Base-by-base conservation (phyloP, 176 grass and related monocot genomes). In the Zea luxurians region DNA sequence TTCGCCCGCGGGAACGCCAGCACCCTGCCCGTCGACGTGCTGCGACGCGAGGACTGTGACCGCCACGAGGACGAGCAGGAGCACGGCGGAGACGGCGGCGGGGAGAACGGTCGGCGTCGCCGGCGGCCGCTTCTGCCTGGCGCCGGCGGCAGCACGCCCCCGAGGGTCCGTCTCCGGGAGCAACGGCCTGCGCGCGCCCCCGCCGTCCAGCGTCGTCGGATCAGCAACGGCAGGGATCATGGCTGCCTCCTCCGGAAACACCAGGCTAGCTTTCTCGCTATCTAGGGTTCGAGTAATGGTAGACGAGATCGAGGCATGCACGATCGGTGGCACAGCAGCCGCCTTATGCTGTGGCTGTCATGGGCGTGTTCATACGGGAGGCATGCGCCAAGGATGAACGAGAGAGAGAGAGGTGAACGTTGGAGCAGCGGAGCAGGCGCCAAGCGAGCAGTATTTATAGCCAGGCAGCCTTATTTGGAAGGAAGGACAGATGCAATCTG, bases 391-490 rank as follows among this genome's bases (percentile, higher is more conserved):
- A 27, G 27, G 27, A 27, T 54, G 64, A 64, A 47, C 17, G 17
- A 9, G 50, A 4, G 59, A 4, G 78, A 15, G 4, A 27, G 27
- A 60, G 46, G 47, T 5, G 66, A 67, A 52, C 4, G 54, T 16
- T 40, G 75, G 18, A 45, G 58, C 57, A 36, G 20, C 55, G 55
- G 17, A 58, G 59, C 59, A 27, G 60, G 10, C 27, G 60, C 21
- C 60, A 13, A 49, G 70, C 57, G n/a, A 34, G 66, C 20, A 18
- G 53, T 54, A 89, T 82, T 89, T 89, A 89, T 89, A 89, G 87
- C 12, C 27, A 61, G 3, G 48, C 7, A 50, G 38, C 17, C 55
- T 61, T 27, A 27, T 27, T 27, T 27, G 27, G 27, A 27, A 27
- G 27, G 27, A 27, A 27, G 27, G 27, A 27, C 27, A 27, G 27